Evolutionary conservation across 331 rosid species (phyloP), one percentile per base, ranked within the genome.

Genomic region (Pyracantha coccinea): DNA sequence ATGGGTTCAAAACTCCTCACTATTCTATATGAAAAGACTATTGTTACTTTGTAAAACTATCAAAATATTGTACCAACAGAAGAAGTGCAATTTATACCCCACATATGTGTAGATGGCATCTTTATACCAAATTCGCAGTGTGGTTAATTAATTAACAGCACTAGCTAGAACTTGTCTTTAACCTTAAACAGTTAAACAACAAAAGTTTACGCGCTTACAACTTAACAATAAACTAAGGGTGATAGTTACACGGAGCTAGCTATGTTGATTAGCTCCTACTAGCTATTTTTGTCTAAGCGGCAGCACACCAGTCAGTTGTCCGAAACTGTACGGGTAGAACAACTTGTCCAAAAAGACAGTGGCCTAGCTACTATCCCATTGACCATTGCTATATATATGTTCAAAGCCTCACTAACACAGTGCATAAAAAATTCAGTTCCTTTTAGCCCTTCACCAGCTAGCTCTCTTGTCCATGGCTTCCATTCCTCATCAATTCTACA

Each of bases 401-500:
- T 41, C 27, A 31, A 59, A 8, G 2, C 60, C 21, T 65, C 29
- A 55, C 23, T 17, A 25, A 69, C 69, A n/a, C 70, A 33, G 52
- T 35, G 52, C 80, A 68, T 11, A 21, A 20, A 57, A 21, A 38
- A 20, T 27, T 17, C 70, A 33, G 19, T 8, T 28, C 68, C 27
- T 65, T 8, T 57, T 57, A 57, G 28, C 38, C 29, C 20, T 33
- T 33, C 32, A 72, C 33, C 50, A 50, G 27, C 60, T 21, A 44
- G 7, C 47, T 21, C 63, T 38, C 64, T 33, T 23, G 45, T 28
- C 50, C 58, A 80, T 80, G 84, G 79, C 53, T 70, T 75, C 80
- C 28, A 53, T 71, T 71, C 70, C 75, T 53, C 76, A 52, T 7
- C 78, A 80, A 13, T 70, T 75, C 80, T 75, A 63, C 62, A 64